Percentiles rank a stretch among this genome's conserved stretches.
These are phyloP conservation scores for Zymoseptoria ardabiliae DNA, from an alignment of 2,329 filamentous ascomycete species.

Conservation along the genomic window DNA sequence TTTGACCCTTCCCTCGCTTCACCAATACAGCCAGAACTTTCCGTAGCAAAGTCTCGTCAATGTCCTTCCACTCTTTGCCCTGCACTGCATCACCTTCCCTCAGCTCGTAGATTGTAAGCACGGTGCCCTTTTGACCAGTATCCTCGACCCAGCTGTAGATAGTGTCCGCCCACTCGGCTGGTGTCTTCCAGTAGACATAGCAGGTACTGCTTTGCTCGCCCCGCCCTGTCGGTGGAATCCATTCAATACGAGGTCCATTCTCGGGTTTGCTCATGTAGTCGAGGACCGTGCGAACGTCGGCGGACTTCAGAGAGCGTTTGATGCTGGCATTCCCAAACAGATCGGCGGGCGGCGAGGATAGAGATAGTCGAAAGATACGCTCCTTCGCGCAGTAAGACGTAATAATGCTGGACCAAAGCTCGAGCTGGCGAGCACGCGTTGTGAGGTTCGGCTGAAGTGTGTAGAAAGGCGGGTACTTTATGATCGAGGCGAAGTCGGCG, in stretches of 20 bases:
- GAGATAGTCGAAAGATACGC: slow-evolving; percentile 65
- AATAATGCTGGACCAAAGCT: slow-evolving; percentile 80
- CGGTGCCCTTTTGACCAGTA: slow-evolving; percentile 79
- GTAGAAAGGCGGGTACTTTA: slow-evolving; percentile 64
- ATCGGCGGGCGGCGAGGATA: slow-evolving; percentile 46
- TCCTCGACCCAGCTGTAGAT: slow-evolving; percentile 75
- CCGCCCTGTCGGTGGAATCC: slow-evolving; percentile 39
- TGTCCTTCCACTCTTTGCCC: slow-evolving; percentile 37
- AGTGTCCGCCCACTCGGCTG: slow-evolving; percentile 80
- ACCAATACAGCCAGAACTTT: slow-evolving; percentile 75
- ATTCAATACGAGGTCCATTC: slow-evolving; percentile 54
- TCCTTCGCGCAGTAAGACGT: slow-evolving; percentile 75
- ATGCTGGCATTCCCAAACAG: slow-evolving; percentile 47
- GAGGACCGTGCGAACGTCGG: slow-evolving; percentile 48
- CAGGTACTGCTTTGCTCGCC: slow-evolving; percentile 47
- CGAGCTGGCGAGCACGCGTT: slow-evolving; percentile 67
- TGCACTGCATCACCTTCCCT: slow-evolving; percentile 74
- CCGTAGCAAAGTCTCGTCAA: slow-evolving; percentile 74
- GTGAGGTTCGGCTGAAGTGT: slow-evolving; percentile 68
- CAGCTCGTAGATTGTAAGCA: slow-evolving; percentile 89
- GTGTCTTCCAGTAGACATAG: slow-evolving; percentile 78
- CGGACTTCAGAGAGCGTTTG: slow-evolving; percentile 41
- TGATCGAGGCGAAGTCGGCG: neutral
- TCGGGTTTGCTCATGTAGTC: slow-evolving; percentile 48
- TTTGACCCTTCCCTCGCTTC: slow-evolving; percentile 83